Evolutionary conservation across 768 basidiomycete genomes (phyloP), one percentile per base, ranked within the genome.

Genomic region (Pseudohyphozyma bogoriensis): DNA sequence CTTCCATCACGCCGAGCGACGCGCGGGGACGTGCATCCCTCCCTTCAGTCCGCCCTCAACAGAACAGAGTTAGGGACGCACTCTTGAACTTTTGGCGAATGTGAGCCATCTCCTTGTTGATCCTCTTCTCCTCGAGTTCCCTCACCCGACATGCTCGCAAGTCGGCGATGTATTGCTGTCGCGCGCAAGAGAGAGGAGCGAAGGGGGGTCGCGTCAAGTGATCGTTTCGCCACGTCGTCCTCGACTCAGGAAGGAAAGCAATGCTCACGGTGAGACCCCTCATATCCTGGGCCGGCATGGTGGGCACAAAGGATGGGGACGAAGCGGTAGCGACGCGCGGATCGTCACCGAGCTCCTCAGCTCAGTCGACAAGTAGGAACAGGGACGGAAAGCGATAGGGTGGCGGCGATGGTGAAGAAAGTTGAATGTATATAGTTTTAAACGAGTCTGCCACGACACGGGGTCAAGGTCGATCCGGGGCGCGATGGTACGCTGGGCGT

Each of bases 61-160:
- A n/a, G 39, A 15, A 31, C 3, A 31, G 47, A 24, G 45, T 1
- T n/a, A 15, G 6, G 12, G 26, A 58, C 71, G 54, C 51, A 87
- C 91, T 89, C 80, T 96, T 96, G 79, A 99, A 97, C 75, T 93
- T 90, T 79, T 95, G 93, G 62, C 95, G 80, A 64, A 99, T 99
- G 70, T 99, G 96, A 1, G 95, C 95, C 95, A 99, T 97, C 77
- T 99, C 95, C 75, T 96, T 92, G 77, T 99, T 99, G 69, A 99
- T 95, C 57, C 95, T 79, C 76, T 96, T 97, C 80, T 97, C 93
- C 73, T 99, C 95, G 55, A 97, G 77, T 74, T 99, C 95, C 56
- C 93, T 83, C 26, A 97, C 92, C 59, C 93, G 79, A 52, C 93
- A 93, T 52, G 95, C 91, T 58, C 95, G 86, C 71, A 99, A 88